Conservation (phyloP, 2,329 filamentous ascomycete genomes). For the Neoscytalidium dimidiatum region DNA sequence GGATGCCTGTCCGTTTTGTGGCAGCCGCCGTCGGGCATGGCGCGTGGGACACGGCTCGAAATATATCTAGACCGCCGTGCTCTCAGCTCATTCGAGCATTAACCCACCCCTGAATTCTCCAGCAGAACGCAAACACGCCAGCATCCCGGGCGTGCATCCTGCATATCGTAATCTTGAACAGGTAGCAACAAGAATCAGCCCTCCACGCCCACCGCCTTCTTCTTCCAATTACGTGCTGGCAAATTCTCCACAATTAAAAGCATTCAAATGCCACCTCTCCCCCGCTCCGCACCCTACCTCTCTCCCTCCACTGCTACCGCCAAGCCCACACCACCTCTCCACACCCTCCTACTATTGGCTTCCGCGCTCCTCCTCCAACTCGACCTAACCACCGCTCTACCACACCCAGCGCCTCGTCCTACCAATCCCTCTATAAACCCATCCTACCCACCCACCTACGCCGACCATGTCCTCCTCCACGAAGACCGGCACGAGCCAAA, state of each 20-base stretch:
- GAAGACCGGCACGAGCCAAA: not conserved
- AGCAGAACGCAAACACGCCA: slow-evolving; percentile 4
- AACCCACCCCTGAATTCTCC: slow-evolving; percentile 14
- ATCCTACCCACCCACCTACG: not conserved
- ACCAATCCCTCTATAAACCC: not conserved
- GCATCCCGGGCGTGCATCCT: slow-evolving; percentile 12
- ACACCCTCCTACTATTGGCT: not conserved
- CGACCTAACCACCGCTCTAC: not conserved
- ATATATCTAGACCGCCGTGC: not conserved
- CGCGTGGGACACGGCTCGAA: not conserved
- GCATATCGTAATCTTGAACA: slow-evolving; percentile 17
- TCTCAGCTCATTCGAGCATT: slow-evolving; percentile 4
- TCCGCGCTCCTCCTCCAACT: not conserved
- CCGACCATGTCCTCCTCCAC: not conserved
- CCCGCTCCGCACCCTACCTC: not conserved
- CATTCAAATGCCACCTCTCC: slow-evolving; percentile 1
- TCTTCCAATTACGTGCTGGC: not conserved
- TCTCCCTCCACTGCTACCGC: not conserved
- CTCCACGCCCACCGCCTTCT: slow-evolving; percentile 1
- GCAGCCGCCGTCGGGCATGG: not conserved
- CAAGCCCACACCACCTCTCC: not conserved
- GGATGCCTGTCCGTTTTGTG: not conserved
- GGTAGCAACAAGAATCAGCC: not conserved
- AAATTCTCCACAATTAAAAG: slow-evolving; percentile 14
- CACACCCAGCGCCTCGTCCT: not conserved